Evolutionary conservation across 2,329 filamentous ascomycete species (phyloP).

Genomic region (Penicillium brasilianum): DNA sequence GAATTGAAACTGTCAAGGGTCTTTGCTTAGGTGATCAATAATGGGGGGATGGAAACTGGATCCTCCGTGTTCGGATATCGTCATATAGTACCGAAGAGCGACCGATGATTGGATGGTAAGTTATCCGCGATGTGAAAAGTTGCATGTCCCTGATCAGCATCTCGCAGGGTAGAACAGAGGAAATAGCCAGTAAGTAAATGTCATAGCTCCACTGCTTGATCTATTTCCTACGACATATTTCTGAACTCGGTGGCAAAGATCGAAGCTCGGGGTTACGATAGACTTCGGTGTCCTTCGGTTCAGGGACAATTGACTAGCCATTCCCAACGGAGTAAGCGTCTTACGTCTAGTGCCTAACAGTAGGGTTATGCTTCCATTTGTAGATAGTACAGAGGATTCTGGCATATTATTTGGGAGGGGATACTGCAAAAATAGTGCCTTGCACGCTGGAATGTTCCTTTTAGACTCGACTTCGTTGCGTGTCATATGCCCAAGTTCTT

Average conservation of each 20-base stretch:
- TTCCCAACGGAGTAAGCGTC: neutral
- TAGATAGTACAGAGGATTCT: no score
- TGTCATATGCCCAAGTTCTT: no score
- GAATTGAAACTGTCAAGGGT: neutral
- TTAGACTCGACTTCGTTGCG: neutral
- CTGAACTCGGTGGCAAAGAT: no score
- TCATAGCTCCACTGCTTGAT: conserved; percentile 3
- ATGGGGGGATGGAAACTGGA: no score
- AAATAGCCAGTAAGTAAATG: neutral
- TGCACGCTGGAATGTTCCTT: neutral
- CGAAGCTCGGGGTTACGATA: neutral
- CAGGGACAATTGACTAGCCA: neutral
- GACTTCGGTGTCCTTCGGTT: neutral
- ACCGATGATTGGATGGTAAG: conserved; percentile 4
- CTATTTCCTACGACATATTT: no score
- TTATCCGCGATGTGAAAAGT: neutral
- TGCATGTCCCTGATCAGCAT: conserved; percentile 5
- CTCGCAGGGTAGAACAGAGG: neutral
- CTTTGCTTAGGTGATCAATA: neutral
- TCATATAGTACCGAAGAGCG: neutral
- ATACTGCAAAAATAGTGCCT: neutral
- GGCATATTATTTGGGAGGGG: no score
- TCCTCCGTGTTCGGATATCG: neutral
- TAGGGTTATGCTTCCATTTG: no score
- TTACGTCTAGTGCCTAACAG: neutral